These are phyloP conservation scores for Cutaneotrichosporon cutaneum DNA, from an alignment of 1,284 basidiomycete species.

Conservation along the genomic window DNA sequence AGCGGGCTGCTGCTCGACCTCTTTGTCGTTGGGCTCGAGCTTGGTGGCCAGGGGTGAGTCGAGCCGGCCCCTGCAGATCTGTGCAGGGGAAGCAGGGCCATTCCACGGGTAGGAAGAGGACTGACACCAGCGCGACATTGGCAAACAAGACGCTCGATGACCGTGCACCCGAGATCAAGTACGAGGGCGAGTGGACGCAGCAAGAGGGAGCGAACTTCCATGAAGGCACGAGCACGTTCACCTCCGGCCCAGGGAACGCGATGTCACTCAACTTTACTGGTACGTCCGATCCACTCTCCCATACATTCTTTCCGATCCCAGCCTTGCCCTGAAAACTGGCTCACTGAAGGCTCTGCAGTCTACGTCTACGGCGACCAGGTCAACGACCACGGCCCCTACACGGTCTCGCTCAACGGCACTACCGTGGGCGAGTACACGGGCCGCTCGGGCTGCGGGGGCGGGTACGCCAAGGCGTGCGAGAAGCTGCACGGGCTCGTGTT, in stretches of 20 bases:
- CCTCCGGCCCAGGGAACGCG: conserved; percentile 35
- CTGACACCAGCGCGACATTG: conserved; percentile 36
- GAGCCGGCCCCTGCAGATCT: neutral
- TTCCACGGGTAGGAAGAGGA: neutral
- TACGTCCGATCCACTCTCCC: too few relatives aligned
- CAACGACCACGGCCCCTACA: conserved; percentile 52
- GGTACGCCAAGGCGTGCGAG: conserved; percentile 49
- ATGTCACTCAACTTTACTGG: conserved; percentile 45
- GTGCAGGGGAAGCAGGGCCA: neutral
- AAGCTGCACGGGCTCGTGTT: conserved; percentile 50
- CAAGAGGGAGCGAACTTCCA: conserved; percentile 44
- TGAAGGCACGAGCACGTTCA: conserved; percentile 44
- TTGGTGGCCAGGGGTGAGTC: conserved; percentile 43
- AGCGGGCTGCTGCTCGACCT: conserved; percentile 42
- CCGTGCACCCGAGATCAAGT: conserved; percentile 34
- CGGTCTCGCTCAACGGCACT: conserved; percentile 46
- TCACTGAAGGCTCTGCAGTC: conserved; percentile 45
- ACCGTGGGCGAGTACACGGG: conserved; percentile 36
- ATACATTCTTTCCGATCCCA: too few relatives aligned
- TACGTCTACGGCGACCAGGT: conserved; percentile 54
- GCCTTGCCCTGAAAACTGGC: neutral
- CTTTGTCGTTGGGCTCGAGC: conserved; percentile 34
- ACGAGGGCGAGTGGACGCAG: conserved; percentile 48
- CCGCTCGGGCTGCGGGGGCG: conserved; percentile 48
- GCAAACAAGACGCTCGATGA: conserved; percentile 50